A percentile compares a stretch with the other conserved stretches of the same genome.
Conservation (phyloP, 192 early-diverging fungal genomes). For the Coemansia brasiliensis region DNA sequence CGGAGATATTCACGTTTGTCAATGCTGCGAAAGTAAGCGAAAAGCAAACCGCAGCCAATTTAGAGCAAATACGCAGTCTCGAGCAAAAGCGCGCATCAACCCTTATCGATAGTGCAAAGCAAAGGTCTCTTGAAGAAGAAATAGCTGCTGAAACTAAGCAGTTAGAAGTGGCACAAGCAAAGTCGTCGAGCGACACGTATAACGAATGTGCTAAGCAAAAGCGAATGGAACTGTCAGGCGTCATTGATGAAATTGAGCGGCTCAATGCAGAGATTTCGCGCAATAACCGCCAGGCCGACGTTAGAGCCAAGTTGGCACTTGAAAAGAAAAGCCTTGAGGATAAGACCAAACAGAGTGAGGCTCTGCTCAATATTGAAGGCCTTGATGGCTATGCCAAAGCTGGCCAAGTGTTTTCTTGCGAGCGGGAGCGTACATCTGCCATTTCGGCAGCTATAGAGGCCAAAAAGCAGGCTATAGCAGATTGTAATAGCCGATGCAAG, state of each 20-base stretch:
- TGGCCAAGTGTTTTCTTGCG: slow-evolving; percentile 7
- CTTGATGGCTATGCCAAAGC: slow-evolving; percentile 13
- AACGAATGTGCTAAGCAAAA: slow-evolving; percentile 35
- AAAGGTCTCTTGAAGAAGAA: slow-evolving; percentile 14
- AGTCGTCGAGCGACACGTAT: slow-evolving; percentile 16
- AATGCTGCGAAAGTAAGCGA: slow-evolving; percentile 22
- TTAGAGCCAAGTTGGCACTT: slow-evolving; percentile 61
- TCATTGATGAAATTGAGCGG: slow-evolving; percentile 48
- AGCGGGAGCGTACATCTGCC: slow-evolving; percentile 23
- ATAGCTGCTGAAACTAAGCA: slow-evolving; percentile 31
- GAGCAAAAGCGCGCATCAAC: slow-evolving; percentile 26
- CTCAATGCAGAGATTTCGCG: slow-evolving; percentile 60
- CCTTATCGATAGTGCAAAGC: slow-evolving; percentile 12
- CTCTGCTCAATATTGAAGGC: slow-evolving; percentile 9
- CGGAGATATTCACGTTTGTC: slow-evolving; percentile 29
- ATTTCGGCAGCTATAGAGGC: slow-evolving; percentile 20
- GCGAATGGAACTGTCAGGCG: slow-evolving; percentile 40
- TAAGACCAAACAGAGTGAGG: slow-evolving; percentile 7
- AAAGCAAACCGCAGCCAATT: slow-evolving; percentile 18
- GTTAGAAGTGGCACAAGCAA: slow-evolving; percentile 20
- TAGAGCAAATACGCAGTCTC: slow-evolving; percentile 18
- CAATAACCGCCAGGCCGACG: slow-evolving; percentile 64
- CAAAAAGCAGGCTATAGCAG: slow-evolving; percentile 27
- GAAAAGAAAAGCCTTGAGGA: slow-evolving; percentile 57
- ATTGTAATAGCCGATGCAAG: slow-evolving; percentile 11